A percentile compares a stretch with the other conserved stretches of the same genome.
These are phyloP conservation scores for Aspergillus persii DNA, from an alignment of 2,329 filamentous ascomycete species.

Conservation along the genomic window DNA sequence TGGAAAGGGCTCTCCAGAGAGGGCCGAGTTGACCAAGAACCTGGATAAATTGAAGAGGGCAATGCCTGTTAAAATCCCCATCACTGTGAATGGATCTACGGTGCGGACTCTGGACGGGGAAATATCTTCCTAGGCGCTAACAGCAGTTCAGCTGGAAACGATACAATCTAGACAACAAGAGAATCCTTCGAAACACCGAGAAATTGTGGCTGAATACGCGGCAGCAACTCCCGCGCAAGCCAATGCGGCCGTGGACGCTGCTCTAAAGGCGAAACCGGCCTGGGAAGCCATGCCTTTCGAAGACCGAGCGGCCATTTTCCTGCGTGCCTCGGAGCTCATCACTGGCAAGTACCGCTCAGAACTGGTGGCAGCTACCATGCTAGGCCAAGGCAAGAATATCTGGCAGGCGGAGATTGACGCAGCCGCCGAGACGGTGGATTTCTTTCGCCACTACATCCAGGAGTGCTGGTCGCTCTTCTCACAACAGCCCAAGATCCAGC, in stretches of 20 bases:
- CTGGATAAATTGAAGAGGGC: slow-evolving; percentile 30
- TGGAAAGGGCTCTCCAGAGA: slow-evolving; percentile 30
- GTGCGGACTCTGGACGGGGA: background rate
- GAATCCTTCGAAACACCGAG: slow-evolving; percentile 52
- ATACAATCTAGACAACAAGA: slow-evolving; percentile 17
- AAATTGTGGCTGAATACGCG: slow-evolving; percentile 25
- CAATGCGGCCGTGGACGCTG: slow-evolving; percentile 73
- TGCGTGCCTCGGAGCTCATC: slow-evolving; percentile 91
- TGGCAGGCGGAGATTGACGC: slow-evolving; percentile 99
- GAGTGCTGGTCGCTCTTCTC: slow-evolving; percentile 87
- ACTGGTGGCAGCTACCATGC: slow-evolving; percentile 90
- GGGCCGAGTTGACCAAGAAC: slow-evolving; percentile 30
- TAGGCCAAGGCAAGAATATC: slow-evolving; percentile 95
- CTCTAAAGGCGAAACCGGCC: slow-evolving; percentile 75
- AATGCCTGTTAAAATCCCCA: slow-evolving; percentile 31
- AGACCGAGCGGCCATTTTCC: slow-evolving; percentile 86
- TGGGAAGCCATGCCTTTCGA: slow-evolving; percentile 87
- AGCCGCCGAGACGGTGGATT: slow-evolving; percentile 86
- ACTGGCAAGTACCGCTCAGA: slow-evolving; percentile 91
- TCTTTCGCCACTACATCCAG: slow-evolving; percentile 84
- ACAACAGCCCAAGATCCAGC: slow-evolving; percentile 76
- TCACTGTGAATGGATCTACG: slow-evolving; percentile 24
- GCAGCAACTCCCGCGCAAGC: slow-evolving; percentile 72
- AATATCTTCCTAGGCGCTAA: background rate
- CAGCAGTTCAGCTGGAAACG: slow-evolving; percentile 12